phyloP scores from a whole-genome alignment of 2,329 filamentous ascomycete genomes.

The Pseudogymnoascus sp. region DNA sequence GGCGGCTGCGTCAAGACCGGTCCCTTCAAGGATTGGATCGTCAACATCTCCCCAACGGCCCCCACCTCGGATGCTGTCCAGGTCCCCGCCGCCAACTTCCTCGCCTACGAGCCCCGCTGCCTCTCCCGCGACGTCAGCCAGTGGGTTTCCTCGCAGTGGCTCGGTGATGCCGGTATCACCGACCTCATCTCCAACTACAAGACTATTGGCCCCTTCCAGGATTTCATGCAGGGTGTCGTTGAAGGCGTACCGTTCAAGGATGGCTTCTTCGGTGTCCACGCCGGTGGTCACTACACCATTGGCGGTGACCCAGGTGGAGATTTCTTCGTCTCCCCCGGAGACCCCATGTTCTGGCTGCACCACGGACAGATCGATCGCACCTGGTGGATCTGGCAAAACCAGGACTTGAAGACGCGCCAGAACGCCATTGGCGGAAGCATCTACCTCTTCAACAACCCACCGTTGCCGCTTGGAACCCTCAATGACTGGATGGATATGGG shows the following conservation, averaged over 20 bases:
- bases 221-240: constrained; percentile 33
- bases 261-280: constrained; percentile 25
- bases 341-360: constrained; percentile 39
- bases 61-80: constrained; percentile 29
- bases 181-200: constrained; percentile 32
- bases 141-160: constrained; percentile 28
- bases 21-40: constrained; percentile 33
- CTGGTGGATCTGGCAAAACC: constrained; percentile 42
- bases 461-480: neutral
- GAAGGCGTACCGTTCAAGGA: constrained; percentile 22
- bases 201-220: constrained; percentile 36
- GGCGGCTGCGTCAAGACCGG: constrained; percentile 45
- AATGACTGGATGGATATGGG: constrained; percentile 1
- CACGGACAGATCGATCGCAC: constrained; percentile 39
- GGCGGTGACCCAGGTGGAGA: constrained; percentile 38
- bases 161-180: constrained; percentile 25
- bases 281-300: constrained; percentile 31
- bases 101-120: constrained; percentile 35
- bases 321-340: constrained; percentile 35
- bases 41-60: constrained; percentile 40
- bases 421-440: constrained; percentile 31
- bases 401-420: constrained; percentile 29
- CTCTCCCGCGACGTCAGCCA: constrained; percentile 35
- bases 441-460: constrained; percentile 31
- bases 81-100: constrained; percentile 23